phyloP scores from a whole-genome alignment of 83 land plant genomes.

The Picea mariana region DNA sequence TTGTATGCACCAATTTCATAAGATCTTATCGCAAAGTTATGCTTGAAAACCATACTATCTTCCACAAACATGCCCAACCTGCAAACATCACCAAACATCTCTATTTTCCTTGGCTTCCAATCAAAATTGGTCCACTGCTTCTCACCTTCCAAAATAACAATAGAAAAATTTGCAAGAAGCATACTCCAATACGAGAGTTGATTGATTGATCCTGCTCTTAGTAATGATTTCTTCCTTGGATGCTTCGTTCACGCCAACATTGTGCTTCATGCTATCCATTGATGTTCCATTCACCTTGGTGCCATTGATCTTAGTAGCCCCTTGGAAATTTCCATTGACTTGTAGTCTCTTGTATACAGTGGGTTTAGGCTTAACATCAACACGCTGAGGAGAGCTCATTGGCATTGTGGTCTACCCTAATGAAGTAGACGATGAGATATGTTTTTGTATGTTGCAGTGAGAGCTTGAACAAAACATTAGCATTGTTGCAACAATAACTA shows the following conservation, averaged over 20 bases:
- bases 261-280: not conserved
- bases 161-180: constrained; percentile 78
- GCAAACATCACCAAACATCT: constrained; percentile 39
- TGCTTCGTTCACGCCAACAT: constrained; percentile 10
- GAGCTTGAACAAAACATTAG: not conserved
- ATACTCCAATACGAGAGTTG: constrained; percentile 73
- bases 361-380: constrained; percentile 30
- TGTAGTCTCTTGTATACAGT: constrained; percentile 13
- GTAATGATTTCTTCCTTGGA: constrained; percentile 33
- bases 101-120: too few relatives aligned
- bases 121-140: too few relatives aligned
- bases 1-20: constrained; percentile 46
- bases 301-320: too few relatives aligned
- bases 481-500: not conserved
- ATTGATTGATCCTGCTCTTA: constrained; percentile 56
- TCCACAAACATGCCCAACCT: constrained; percentile 63
- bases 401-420: not conserved
- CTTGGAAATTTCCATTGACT: too few relatives aligned
- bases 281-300: constrained; percentile 33
- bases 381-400: not conserved
- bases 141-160: constrained; percentile 70
- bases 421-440: constrained; percentile 10
- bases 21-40: constrained; percentile 83
- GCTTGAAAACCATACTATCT: constrained; percentile 61
- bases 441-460: not conserved